Base-by-base conservation (phyloP, 176 grass and related monocot species). In the Areca catechu region DNA sequence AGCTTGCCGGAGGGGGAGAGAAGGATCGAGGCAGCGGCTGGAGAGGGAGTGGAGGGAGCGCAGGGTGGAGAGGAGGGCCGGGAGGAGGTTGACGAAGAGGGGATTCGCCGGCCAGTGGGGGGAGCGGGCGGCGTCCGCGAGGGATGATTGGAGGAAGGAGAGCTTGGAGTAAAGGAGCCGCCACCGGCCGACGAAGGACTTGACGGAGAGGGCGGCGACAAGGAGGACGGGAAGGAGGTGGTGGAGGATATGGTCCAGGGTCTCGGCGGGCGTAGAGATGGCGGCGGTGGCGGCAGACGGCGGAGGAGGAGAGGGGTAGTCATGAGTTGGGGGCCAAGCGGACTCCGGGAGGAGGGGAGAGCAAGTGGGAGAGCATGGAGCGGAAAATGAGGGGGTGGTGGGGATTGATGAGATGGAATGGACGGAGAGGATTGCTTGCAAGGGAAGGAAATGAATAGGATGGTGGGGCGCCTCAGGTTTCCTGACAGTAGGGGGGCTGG, bases 141-240 rank as follows among this genome's bases (percentile, higher is more conserved):
- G 89, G 4, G 77, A 69, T 56, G 77, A 65, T 20, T 79, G 74
- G 20, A 95, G 74, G 20, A 74, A 20, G 62, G 72, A 67, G 3
- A 95, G 80, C 6, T 79, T 84, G 59, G 22, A 73, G 29, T 84
- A 80, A 25, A 94, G 63, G 71, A 77, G 53, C 34, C 77, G 84
- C 89, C 89, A 94, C 15, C 80, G 80, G 19, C 69, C 65, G 66
- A 81, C 77, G 50, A 95, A 76, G 19, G 71, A 80, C 58, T 66
- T 87, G 67, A 77, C 84, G 28, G 84, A 88, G 17, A 75, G 58
- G 19, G 80, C 70, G 5, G 71, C 71, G 14, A 70, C 24, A 51
- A 95, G 80, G 63, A 95, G 71, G 48, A 74, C 52, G 17, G 83
- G 83, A 47, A 92, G 76, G 63, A 92, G 76, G 6, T 53, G 67